Evolutionary conservation across 1,139 yeast species (phyloP), one percentile per base, ranked within the genome.

Genomic region (Taphrina sp.): DNA sequence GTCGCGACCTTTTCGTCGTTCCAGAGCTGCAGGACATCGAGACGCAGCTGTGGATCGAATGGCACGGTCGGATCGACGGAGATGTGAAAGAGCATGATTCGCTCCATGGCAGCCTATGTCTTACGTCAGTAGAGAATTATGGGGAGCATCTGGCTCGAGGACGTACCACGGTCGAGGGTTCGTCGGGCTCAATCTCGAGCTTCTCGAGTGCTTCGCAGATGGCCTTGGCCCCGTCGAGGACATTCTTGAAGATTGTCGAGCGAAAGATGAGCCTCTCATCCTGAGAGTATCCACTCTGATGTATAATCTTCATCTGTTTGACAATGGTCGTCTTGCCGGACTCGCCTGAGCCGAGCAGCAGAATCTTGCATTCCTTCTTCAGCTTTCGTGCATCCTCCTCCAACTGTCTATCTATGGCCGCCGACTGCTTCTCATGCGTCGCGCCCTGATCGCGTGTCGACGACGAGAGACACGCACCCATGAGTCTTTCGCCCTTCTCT

Each of bases 281-380:
- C 43, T 78, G 79, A 1, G 84, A 76, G 70, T 90, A 92, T 3
- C 96, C 95, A 24, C 86, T 83, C 61, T 88, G 86, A 68, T 92
- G 97, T 52, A 89, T 70, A 28, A 92, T 73, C 64, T 85, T 80
- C 80, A 92, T 79, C 68, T 94, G 98, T 69, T 92, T 94, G 61
- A 92, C 73, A 12, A 92, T 95, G 0, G 99, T 92, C 2, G 95
- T 86, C 69, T 92, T 92, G 7, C 99, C 98, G 56, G 92, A 82
- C 69, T 92, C 99, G 5, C 98, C 98, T 0, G 97, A 89, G 24
- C 98, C 98, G 56, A 83, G 74, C 51, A 83, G 73, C 39, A 83
- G 73, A 52, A 84, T 77, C 67, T 83, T 83, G 56, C 82, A 80
- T 59, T 72, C 76, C 39, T 67, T 56, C 57, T 60, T 62, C 23